phyloP scores from a whole-genome alignment of 352 stramenopile genomes.

The Blastocystis sp. region DNA sequence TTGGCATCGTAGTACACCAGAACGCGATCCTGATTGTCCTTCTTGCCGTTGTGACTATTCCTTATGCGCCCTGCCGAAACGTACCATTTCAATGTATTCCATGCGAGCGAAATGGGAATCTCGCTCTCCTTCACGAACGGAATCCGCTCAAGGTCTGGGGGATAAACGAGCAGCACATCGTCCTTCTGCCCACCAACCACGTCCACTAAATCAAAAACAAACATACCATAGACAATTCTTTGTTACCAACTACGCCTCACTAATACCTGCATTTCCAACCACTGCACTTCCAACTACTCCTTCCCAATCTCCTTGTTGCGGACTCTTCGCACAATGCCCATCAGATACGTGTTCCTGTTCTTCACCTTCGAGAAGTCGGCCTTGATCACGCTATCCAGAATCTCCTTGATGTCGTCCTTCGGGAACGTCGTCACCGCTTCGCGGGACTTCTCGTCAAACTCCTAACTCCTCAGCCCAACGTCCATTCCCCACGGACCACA shows the following conservation, averaged over 20 bases:
- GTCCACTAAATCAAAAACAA: constrained; percentile 16
- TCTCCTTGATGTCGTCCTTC: constrained; percentile 72
- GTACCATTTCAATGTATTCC: constrained; percentile 5
- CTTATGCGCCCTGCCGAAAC: background rate
- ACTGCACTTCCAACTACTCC: background rate
- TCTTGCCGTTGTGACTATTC: constrained; percentile 40
- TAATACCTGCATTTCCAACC: too few relatives aligned
- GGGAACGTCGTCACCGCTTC: constrained; percentile 51
- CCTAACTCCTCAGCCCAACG: background rate
- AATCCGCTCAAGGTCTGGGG: background rate
- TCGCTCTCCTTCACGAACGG: background rate
- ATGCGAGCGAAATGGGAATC: background rate
- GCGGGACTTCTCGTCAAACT: constrained; percentile 55
- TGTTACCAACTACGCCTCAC: too few relatives aligned
- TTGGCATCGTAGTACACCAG: constrained; percentile 20
- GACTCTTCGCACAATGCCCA: constrained; percentile 65
- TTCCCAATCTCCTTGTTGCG: constrained; percentile 36
- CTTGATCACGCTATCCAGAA: constrained; percentile 41
- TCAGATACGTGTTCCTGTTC: constrained; percentile 64
- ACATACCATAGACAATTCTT: constrained; percentile 5
- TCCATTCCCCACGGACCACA: background rate
- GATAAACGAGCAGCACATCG: constrained; percentile 26
- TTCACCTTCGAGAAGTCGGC: constrained; percentile 49
- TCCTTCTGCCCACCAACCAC: background rate
- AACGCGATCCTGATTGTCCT: constrained; percentile 49